Conservation (phyloP, 1,284 basidiomycete species). For the Puccinia polysora region DNA sequence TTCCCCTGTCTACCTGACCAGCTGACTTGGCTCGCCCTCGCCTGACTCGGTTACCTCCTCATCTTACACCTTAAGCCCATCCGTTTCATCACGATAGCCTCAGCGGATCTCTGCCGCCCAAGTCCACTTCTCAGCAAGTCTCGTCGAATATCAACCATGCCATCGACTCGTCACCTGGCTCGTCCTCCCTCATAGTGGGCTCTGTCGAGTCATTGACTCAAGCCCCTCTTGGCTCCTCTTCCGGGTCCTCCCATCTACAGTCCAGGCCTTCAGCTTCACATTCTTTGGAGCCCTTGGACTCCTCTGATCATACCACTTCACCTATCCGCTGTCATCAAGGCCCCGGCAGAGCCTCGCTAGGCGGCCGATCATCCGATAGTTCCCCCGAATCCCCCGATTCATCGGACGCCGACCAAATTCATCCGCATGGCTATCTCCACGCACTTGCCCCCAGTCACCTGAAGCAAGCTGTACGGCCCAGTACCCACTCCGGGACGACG, state of each 20-base stretch:
- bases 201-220: not conserved
- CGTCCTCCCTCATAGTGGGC: not conserved
- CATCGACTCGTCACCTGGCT: constrained; percentile 10
- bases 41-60: too few species aligned
- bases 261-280: not conserved
- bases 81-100: constrained; percentile 5
- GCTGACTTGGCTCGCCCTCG: not conserved
- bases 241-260: constrained; percentile 1
- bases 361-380: constrained; percentile 4
- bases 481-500: constrained; percentile 22
- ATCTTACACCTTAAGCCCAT: too few species aligned
- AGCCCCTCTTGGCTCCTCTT: constrained; percentile 8
- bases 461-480: constrained; percentile 3
- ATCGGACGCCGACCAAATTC: not conserved
- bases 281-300: too few species aligned
- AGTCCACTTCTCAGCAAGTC: too few species aligned
- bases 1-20: not conserved
- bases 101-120: not conserved
- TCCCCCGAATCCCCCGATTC: constrained; percentile 8
- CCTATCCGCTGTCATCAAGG: not conserved
- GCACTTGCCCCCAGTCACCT: not conserved
- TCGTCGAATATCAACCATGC: not conserved
- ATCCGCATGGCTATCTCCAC: not conserved
- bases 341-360: not conserved
- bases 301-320: not conserved